Base-by-base conservation (phyloP, 257 asterid genomes). In the Salvia hispanica region DNA sequence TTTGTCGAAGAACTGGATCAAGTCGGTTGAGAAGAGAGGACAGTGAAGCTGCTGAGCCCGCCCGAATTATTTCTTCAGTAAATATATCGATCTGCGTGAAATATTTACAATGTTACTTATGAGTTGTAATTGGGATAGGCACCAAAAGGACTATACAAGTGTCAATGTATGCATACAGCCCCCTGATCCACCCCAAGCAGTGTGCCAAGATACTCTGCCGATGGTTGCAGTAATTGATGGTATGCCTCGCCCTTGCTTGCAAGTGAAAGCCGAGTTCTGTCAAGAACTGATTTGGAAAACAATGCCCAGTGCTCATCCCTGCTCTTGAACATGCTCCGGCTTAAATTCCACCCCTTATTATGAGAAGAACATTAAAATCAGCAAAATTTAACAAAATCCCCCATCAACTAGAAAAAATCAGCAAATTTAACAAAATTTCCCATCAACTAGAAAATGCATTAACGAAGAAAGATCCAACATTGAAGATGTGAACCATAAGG, bases 21-120 rank as follows among this genome's bases (percentile, higher is more conserved):
- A 94, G 97, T 64, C 99, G 85, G 81, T 88, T 94, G 62, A 91
- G 89, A 79, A 94, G 96, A 64, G 95, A 79, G 77, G 99, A 94
- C 67, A 94, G 79, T 31, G 97, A 80, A 79, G 99, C 97, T 72
- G 99, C 96, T 70, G 97, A 88, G 75, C 99, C 99, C 45, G 95
- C 97, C 64, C 99, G 87, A 64, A 87, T 88, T 66, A 94, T 85
- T 83, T 94, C 99, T 84, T 94, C 99, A 64, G 99, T 94, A 76
- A 94, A 94, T 80, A 94, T 91, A 66, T 80, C 79, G 59, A 94
- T 82, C 99, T 94, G 84, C 86, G 81, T 11, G 47, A 66, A 68
- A 67, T 45, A 69, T 62, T 60, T 44, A 54, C 57, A 75, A 42
- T 48, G 70, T 73, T 46, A 67, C 44, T 56, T 67, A 62, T 67